phyloP scores from a whole-genome alignment of 2,329 filamentous ascomycete species.

The Juglanconis oblonga region DNA sequence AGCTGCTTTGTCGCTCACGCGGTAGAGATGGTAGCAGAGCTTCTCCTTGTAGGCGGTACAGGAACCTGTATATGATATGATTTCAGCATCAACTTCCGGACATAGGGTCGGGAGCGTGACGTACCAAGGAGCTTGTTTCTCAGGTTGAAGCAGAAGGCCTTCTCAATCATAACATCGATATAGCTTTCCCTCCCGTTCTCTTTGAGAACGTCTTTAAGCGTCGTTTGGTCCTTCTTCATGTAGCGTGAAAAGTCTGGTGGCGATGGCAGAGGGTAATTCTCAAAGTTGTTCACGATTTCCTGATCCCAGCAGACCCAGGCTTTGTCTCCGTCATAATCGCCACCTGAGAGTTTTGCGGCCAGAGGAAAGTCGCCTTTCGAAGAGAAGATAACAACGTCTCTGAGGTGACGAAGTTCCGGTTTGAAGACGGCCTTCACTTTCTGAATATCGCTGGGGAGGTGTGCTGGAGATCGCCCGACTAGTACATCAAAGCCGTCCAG shows the following conservation, averaged over 20 bases:
- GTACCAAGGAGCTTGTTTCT: constrained; percentile 55
- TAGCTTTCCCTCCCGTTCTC: constrained; percentile 20
- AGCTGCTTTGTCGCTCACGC: constrained; percentile 43
- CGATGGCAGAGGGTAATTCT: constrained; percentile 52
- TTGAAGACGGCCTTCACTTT: constrained; percentile 58
- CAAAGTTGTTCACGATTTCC: constrained; percentile 61
- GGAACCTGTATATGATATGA: constrained; percentile 12
- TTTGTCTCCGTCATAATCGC: constrained; percentile 77
- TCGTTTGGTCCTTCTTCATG: constrained; percentile 46
- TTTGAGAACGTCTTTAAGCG: constrained; percentile 41
- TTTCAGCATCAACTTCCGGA: background rate
- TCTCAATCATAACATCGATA: constrained; percentile 46
- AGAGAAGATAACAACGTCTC: constrained; percentile 79
- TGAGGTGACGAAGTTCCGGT: constrained; percentile 62
- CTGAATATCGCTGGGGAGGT: constrained; percentile 71
- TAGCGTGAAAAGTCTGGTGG: constrained; percentile 30
- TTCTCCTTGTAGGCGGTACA: constrained; percentile 64
- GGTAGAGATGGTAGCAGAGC: constrained; percentile 57
- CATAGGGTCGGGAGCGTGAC: background rate
- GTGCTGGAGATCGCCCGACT: constrained; percentile 68
- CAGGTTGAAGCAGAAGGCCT: constrained; percentile 58
- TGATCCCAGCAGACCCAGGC: constrained; percentile 77
- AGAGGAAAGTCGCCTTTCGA: constrained; percentile 58
- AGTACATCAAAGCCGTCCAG: constrained; percentile 60
- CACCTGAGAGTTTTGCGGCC: constrained; percentile 70